Percentiles rank a stretch among this genome's conserved stretches.
Conservation (phyloP, 192 early-diverging fungal genomes). For the Kappamyces sp. region DNA sequence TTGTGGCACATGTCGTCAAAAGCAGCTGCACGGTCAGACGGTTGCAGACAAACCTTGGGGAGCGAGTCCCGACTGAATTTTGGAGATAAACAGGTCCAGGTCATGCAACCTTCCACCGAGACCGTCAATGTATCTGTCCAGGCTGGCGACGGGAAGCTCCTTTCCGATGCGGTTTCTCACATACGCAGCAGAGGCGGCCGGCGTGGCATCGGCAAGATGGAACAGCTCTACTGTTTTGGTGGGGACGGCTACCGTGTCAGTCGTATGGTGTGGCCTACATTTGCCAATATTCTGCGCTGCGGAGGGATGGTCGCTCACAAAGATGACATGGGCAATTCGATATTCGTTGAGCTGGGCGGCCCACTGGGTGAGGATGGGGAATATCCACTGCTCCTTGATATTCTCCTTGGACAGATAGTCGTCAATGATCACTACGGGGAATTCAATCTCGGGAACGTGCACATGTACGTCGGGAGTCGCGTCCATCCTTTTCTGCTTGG, state of each 20-base stretch:
- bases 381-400: conserved; percentile 51
- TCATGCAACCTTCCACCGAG: conserved; percentile 91
- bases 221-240: conserved; percentile 63
- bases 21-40: conserved; percentile 43
- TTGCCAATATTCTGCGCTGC: conserved; percentile 61
- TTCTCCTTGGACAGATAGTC: conserved; percentile 74
- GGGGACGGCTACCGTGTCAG: conserved; percentile 46
- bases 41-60: conserved; percentile 41
- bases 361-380: conserved; percentile 73
- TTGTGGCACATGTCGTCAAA: conserved; percentile 76
- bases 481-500: background rate
- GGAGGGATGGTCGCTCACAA: conserved; percentile 66
- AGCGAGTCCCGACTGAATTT: conserved; percentile 67
- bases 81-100: conserved; percentile 81
- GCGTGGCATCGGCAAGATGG: conserved; percentile 63
- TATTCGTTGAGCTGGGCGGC: conserved; percentile 72
- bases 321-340: conserved; percentile 83
- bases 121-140: conserved; percentile 46
- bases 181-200: conserved; percentile 55
- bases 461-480: no score
- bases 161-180: conserved; percentile 45
- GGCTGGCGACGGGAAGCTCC: conserved; percentile 8
- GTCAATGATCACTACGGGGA: conserved; percentile 88
- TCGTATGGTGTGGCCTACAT: conserved; percentile 35
- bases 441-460: conserved; percentile 25